Conservation (phyloP, 2,329 filamentous ascomycete species). For the Bisporella sp. region DNA sequence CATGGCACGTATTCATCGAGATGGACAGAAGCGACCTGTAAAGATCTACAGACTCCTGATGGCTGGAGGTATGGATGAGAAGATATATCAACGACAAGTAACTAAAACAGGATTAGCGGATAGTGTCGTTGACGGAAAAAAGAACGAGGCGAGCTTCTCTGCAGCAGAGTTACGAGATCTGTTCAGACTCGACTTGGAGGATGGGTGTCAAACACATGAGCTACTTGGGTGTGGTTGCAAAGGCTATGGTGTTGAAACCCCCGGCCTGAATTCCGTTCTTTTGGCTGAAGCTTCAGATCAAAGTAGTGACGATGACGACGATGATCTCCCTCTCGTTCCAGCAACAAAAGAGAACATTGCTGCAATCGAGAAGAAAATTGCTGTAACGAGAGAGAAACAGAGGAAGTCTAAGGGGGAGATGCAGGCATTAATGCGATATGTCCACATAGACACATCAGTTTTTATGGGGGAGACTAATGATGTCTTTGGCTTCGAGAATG, state of each 20-base stretch:
- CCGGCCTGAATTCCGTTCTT: constrained; percentile 7
- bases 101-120: constrained; percentile 65
- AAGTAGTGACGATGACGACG: constrained; percentile 17
- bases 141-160: constrained; percentile 53
- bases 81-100: constrained; percentile 67
- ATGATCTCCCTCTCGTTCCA: constrained; percentile 26
- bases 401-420: constrained; percentile 33
- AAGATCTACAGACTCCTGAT: constrained; percentile 64
- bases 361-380: constrained; percentile 35
- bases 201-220: constrained; percentile 61
- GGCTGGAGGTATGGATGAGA: constrained; percentile 64
- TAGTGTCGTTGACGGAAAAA: constrained; percentile 63
- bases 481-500: constrained; percentile 24
- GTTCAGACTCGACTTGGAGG: constrained; percentile 56
- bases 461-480: constrained; percentile 28
- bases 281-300: constrained; percentile 8
- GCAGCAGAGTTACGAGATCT: constrained; percentile 59
- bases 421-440: constrained; percentile 45
- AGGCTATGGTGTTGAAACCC: constrained; percentile 37
- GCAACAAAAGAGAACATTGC: constrained; percentile 39
- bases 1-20: constrained; percentile 68
- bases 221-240: constrained; percentile 56
- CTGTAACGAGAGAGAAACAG: constrained; percentile 24
- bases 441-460: constrained; percentile 39
- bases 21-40: constrained; percentile 61